Evolutionary conservation across 139 green algal genomes (phyloP).

Genomic region (Coccomyxa sp.): DNA sequence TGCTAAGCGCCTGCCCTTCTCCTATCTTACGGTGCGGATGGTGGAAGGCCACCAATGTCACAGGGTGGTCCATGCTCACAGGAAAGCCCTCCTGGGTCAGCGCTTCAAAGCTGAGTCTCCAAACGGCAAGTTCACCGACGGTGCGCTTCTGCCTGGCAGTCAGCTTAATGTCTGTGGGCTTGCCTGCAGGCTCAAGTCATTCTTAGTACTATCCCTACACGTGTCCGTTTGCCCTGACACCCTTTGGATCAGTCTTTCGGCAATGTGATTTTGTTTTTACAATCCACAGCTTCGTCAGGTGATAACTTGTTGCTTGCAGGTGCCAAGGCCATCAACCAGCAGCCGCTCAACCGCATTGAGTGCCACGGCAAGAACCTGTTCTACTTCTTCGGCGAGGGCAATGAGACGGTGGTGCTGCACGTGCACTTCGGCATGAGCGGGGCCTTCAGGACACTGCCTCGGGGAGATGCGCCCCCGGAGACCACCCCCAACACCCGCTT

Average conservation of each 20-base stretch:
- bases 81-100: conserved; percentile 46
- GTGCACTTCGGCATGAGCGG: conserved; percentile 84
- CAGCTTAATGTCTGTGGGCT: neutral
- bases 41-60: conserved; percentile 77
- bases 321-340: conserved; percentile 46
- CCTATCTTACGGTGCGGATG: conserved; percentile 15
- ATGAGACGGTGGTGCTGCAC: conserved; percentile 49
- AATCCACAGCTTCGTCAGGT: neutral
- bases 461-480: neutral
- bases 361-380: conserved; percentile 81
- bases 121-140: conserved; percentile 72
- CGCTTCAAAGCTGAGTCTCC: conserved; percentile 61
- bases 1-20: neutral
- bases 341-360: conserved; percentile 61
- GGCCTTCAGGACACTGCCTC: conserved; percentile 26
- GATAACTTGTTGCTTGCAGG: conserved; percentile 22
- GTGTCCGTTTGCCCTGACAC: neutral
- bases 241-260: neutral
- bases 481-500: conserved; percentile 56
- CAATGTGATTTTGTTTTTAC: neutral
- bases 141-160: conserved; percentile 13
- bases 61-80: conserved; percentile 60
- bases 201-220: neutral
- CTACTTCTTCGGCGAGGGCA: conserved; percentile 65
- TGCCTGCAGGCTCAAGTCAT: neutral